Conservation (phyloP, 1,284 basidiomycete genomes). For the Volvariella volvacea region DNA sequence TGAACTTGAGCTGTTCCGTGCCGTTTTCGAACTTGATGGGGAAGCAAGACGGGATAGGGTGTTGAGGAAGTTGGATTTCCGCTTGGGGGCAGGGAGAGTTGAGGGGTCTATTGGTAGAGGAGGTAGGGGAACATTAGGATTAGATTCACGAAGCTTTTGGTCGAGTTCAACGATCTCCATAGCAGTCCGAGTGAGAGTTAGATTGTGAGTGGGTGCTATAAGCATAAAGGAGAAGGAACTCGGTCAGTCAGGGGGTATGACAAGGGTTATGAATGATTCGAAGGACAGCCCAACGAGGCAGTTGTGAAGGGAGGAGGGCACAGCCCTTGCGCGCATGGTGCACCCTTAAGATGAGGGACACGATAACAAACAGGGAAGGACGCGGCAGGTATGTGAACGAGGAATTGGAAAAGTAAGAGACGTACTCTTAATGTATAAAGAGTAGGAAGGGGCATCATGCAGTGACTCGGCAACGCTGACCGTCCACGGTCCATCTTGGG, state of each 20-base stretch:
- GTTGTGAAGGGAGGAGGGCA: slow-evolving; percentile 1
- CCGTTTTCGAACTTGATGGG: slow-evolving; percentile 40
- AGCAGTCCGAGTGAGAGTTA: slow-evolving; percentile 74
- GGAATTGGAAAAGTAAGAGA: slow-evolving; percentile 14
- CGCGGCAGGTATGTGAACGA: slow-evolving; percentile 14
- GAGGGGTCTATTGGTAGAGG: slow-evolving; percentile 53
- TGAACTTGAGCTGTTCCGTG: slow-evolving; percentile 16
- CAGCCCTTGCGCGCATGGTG: slow-evolving; percentile 3
- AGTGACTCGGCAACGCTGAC: slow-evolving; percentile 70
- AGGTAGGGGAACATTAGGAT: slow-evolving; percentile 50
- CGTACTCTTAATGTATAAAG: slow-evolving; percentile 67
- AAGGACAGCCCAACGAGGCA: neutral
- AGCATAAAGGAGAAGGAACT: slow-evolving; percentile 1
- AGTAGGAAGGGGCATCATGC: slow-evolving; percentile 51
- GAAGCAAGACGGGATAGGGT: slow-evolving; percentile 75
- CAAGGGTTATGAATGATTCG: slow-evolving; percentile 2
- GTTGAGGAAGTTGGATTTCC: slow-evolving; percentile 75
- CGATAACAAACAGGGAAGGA: slow-evolving; percentile 12
- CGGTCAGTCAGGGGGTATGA: slow-evolving; percentile 1
- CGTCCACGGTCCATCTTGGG: slow-evolving; percentile 66
- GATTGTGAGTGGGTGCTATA: slow-evolving; percentile 75
- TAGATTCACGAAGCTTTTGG: slow-evolving; percentile 58
- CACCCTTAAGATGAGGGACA: too few species aligned
- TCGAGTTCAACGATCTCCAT: slow-evolving; percentile 74
- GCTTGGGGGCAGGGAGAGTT: slow-evolving; percentile 48